A percentile compares a stretch with the other conserved stretches of the same genome.
Evolutionary conservation across 2,329 filamentous ascomycete genomes (phyloP).

Genomic region (Parastagonospora avenae): DNA sequence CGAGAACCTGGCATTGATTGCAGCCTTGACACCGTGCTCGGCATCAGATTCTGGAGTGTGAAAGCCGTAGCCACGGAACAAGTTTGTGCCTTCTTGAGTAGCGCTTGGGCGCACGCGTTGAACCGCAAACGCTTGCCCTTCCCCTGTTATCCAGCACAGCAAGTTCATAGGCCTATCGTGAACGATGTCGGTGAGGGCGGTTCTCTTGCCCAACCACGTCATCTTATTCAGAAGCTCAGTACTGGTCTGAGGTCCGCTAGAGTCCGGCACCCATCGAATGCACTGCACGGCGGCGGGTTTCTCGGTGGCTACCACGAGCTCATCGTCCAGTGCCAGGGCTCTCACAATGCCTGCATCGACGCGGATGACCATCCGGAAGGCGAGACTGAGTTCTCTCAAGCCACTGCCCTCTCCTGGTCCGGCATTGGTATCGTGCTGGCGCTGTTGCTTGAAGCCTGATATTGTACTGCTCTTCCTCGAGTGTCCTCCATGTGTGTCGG

Average conservation of each 20-base stretch:
- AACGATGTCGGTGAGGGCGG: constrained; percentile 80
- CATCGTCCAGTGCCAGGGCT: constrained; percentile 87
- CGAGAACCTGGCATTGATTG: constrained; percentile 94
- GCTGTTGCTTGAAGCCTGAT: constrained; percentile 44
- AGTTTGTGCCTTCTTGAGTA: constrained; percentile 50
- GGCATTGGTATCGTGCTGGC: constrained; percentile 47
- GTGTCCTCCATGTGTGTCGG: constrained; percentile 55
- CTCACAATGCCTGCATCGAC: constrained; percentile 93
- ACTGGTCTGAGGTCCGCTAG: constrained; percentile 79
- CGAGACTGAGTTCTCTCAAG: constrained; percentile 83
- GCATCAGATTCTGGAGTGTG: constrained; percentile 69
- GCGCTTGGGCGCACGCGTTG: constrained; percentile 63
- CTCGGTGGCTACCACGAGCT: constrained; percentile 86
- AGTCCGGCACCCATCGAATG: constrained; percentile 91
- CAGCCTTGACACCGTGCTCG: constrained; percentile 71
- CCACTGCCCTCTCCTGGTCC: constrained; percentile 82
- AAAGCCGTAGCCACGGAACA: constrained; percentile 92
- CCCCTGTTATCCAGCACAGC: constrained; percentile 86
- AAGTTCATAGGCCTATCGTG: constrained; percentile 97
- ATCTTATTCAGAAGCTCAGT: constrained; percentile 90
- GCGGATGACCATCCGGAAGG: constrained; percentile 97
- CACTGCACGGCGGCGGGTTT: constrained; percentile 96
- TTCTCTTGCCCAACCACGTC: constrained; percentile 80
- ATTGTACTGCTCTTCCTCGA: constrained; percentile 56
- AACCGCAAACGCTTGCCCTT: constrained; percentile 88